Evolutionary conservation across 2,329 filamentous ascomycete genomes (phyloP), one percentile per base, ranked within the genome.

Genomic region (Penicillium sp.): DNA sequence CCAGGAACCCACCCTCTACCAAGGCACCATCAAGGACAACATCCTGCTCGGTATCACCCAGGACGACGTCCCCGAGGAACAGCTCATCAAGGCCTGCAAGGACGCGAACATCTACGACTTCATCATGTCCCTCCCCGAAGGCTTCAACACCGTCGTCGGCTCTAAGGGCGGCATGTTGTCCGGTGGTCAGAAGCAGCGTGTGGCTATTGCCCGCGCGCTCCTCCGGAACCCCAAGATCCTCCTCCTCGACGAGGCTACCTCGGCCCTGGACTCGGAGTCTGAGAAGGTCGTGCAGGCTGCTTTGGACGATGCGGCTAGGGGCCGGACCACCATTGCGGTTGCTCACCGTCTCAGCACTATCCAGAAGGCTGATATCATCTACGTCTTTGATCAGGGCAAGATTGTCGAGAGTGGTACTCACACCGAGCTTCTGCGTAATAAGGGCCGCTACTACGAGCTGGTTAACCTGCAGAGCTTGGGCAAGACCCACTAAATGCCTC

Each of bases 61-160:
- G 12, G 85, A 89, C 5, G 82, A 88, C 31, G 84, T 95, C 0
- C 77, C 86, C 0, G 92, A 97, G 59, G 86, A 88, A 58, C 84
- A 84, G 1, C 83, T 98, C 54, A 83, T 90, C 56, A 85, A 88
- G 69, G 93, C 91, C 1, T 96, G 92, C 81, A 89, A 89, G 59
- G 91, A 96, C 73, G 90, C 92, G 67, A 96, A 96, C 72, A 96
- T 96, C 65, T 92, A 93, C 77, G 91, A 96, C 70, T 96, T 96
- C 72, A 92, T 96, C 78, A 81, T 91, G 67, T 94, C 90, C 4
- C 81, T 96, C 17, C 91, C 91, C 0, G 91, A 96, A 2, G 92
- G 91, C 15, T 92, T 96, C 79, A 85, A 88, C 70, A 96, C 93
- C 0, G 73, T 93, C 2, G 92, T 96, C 34, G 94, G 95, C 31